Evolutionary conservation across 2,329 filamentous ascomycete genomes (phyloP).

Genomic region (Fusarium poae): DNA sequence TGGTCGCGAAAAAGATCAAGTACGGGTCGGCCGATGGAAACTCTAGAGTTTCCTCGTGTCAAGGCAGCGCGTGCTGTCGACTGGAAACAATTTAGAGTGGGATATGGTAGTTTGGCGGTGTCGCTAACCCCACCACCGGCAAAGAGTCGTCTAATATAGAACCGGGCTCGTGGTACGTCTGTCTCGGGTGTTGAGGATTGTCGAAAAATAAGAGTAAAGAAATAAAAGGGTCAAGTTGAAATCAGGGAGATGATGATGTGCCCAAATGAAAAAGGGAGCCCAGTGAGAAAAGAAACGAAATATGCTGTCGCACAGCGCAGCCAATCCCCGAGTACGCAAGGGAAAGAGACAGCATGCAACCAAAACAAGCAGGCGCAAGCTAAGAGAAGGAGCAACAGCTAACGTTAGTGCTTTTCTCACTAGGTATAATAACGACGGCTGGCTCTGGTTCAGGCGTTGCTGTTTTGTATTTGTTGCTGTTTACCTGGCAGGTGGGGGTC

Average conservation of each 20-base stretch:
- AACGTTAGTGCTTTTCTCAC: conserved; percentile 26
- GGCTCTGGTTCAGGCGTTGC: background rate
- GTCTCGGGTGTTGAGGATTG: conserved; percentile 6
- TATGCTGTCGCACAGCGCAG: conserved; percentile 29
- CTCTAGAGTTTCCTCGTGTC: background rate
- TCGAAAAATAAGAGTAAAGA: conserved; percentile 3
- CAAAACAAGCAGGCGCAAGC: conserved; percentile 39
- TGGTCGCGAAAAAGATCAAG: background rate
- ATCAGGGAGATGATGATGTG: conserved; percentile 21
- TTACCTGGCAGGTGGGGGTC: conserved; percentile 44
- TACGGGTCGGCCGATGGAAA: background rate
- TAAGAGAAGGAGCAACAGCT: conserved; percentile 18
- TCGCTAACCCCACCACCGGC: conserved; percentile 44
- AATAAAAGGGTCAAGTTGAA: conserved; percentile 3
- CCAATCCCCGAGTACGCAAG: conserved; percentile 36
- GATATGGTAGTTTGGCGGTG: conserved; percentile 41
- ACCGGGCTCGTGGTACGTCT: conserved; percentile 20
- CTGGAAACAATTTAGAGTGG: conserved; percentile 20
- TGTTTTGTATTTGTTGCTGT: conserved; percentile 32
- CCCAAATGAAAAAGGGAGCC: conserved; percentile 21
- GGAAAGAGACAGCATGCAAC: conserved; percentile 37
- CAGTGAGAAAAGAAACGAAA: conserved; percentile 34
- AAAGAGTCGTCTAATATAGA: conserved; percentile 36
- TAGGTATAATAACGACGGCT: conserved; percentile 24
- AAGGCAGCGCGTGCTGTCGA: conserved; percentile 13